Evolutionary conservation across 164 flowering plant species (phyloP).

Genomic region (Liquidambar formosana): DNA sequence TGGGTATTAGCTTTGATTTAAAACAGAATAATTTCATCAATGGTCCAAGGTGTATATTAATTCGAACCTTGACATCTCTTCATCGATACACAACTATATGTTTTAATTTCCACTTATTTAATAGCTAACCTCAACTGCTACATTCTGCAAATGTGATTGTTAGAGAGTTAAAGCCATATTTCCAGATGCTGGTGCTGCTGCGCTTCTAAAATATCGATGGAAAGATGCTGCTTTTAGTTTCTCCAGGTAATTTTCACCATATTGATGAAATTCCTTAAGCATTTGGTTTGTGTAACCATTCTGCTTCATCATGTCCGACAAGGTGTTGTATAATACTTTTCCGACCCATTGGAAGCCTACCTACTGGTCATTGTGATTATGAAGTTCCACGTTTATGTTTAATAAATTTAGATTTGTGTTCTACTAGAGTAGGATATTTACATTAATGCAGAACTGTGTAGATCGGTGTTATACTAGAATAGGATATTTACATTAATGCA

Average conservation of each 20-base stretch:
- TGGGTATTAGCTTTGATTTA: no score
- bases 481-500: not conserved
- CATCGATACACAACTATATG: no score
- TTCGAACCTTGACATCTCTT: not conserved
- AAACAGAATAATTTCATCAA: no score
- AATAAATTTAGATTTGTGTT: not conserved
- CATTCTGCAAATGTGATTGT: constrained; percentile 1
- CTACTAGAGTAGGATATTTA: not conserved
- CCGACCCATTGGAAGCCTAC: not conserved
- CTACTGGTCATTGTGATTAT: not conserved
- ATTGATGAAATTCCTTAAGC: not conserved
- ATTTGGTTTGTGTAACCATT: not conserved
- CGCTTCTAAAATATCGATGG: constrained; percentile 89
- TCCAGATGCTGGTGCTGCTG: constrained; percentile 99
- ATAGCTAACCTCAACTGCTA: not conserved
- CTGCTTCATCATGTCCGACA: not conserved
- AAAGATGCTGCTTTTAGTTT: constrained; percentile 86
- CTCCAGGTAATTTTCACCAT: constrained; percentile 55
- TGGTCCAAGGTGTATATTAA: not conserved
- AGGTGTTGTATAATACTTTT: not conserved
- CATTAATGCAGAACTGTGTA: not conserved
- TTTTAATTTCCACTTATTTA: not conserved
- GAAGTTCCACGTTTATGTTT: not conserved
- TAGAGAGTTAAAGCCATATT: constrained; percentile 87
- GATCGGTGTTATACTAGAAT: not conserved